These are phyloP conservation scores for Diplosphaera chodatii DNA, from an alignment of 139 green algal species.

Conservation along the genomic window DNA sequence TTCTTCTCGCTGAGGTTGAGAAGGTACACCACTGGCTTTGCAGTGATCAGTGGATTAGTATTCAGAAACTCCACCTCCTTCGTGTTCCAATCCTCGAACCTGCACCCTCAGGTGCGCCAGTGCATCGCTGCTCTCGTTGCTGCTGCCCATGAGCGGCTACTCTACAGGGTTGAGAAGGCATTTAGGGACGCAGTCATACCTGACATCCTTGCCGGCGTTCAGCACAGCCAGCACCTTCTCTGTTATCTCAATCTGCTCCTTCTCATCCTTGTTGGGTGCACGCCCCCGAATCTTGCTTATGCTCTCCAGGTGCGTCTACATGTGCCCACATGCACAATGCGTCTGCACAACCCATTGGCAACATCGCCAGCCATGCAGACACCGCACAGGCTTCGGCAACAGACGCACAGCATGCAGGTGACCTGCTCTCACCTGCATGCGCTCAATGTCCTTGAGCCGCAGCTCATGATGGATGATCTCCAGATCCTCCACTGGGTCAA, in stretches of 20 bases:
- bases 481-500: slow-evolving; percentile 95
- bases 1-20: slow-evolving; percentile 88
- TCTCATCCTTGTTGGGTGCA: slow-evolving; percentile 74
- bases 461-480: slow-evolving; percentile 93
- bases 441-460: slow-evolving; percentile 70
- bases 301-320: slow-evolving; percentile 18
- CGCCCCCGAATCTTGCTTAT: slow-evolving; percentile 15
- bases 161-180: no score
- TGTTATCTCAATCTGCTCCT: slow-evolving; percentile 68
- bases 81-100: slow-evolving; percentile 71
- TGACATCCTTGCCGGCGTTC: slow-evolving; percentile 72
- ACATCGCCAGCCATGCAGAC: no score
- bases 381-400: no score
- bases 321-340: no score
- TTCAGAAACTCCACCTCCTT: slow-evolving; percentile 86
- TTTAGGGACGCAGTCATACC: no score
- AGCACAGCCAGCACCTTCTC: slow-evolving; percentile 57
- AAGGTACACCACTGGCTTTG: slow-evolving; percentile 96
- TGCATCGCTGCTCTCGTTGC: no score
- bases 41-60: slow-evolving; percentile 65
- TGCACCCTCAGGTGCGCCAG: no score
- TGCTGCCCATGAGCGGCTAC: no score
- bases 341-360: no score
- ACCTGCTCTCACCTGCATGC: slow-evolving; percentile 4
- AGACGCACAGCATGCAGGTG: no score